Conservation (phyloP, 345 rosid species). For the Boechera stricta region DNA sequence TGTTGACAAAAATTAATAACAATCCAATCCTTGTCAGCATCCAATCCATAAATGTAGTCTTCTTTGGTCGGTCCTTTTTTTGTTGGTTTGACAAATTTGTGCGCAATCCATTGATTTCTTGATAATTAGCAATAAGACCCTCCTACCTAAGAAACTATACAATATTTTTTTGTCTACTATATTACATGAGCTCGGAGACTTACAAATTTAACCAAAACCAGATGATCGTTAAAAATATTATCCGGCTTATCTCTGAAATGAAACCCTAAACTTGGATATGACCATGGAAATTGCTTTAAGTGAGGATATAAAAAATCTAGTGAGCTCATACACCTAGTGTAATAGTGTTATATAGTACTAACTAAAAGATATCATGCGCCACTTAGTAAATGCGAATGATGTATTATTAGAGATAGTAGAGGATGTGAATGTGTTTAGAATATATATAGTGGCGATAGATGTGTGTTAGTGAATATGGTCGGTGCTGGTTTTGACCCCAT, state of each 20-base stretch:
- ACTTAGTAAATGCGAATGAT: slow-evolving; percentile 31
- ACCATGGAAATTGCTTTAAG: slow-evolving; percentile 4
- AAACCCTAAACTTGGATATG: slow-evolving; percentile 32
- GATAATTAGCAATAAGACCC: not conserved
- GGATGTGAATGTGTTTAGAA: slow-evolving; percentile 26
- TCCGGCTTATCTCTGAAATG: not conserved
- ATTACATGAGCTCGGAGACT: not conserved
- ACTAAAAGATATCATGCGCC: slow-evolving; percentile 38
- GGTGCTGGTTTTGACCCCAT: slow-evolving; percentile 35
- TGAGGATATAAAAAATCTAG: too few species aligned
- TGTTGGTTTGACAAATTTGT: slow-evolving; percentile 23
- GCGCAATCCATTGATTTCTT: not conserved
- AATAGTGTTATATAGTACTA: slow-evolving; percentile 17
- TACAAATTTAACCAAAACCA: slow-evolving; percentile 1
- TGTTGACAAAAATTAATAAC: slow-evolving; percentile 28
- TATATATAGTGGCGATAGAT: slow-evolving; percentile 31
- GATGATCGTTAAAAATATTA: not conserved
- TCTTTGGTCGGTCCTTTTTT: slow-evolving; percentile 31
- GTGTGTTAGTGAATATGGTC: slow-evolving; percentile 31
- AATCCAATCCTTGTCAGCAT: slow-evolving; percentile 34
- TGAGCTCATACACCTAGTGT: slow-evolving; percentile 6
- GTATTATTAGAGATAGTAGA: slow-evolving; percentile 21
- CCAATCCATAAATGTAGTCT: slow-evolving; percentile 5
- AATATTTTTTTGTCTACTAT: not conserved
- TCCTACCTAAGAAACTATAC: slow-evolving; percentile 3